Percentiles rank a stretch among this genome's conserved stretches.
Evolutionary conservation across 2,329 filamentous ascomycete genomes (phyloP).

Genomic region (Paecilomyces niveus): DNA sequence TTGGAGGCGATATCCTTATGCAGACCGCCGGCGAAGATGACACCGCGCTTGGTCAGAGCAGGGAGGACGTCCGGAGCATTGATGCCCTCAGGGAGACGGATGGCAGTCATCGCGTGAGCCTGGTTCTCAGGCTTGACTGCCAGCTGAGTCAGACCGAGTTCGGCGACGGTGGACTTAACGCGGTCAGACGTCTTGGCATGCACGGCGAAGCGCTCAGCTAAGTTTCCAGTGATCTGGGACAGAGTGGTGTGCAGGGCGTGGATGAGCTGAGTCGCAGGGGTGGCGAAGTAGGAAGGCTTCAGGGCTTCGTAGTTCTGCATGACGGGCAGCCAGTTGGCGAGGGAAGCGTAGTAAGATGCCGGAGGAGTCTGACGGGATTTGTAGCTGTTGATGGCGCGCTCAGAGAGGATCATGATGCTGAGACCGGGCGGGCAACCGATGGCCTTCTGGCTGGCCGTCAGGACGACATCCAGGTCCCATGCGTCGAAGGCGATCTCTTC

Average conservation of each 20-base stretch:
- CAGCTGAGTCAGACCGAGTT: constrained; percentile 80
- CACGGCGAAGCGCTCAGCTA: constrained; percentile 73
- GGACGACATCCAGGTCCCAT: constrained; percentile 85
- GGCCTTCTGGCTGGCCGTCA: constrained; percentile 94
- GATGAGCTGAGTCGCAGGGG: constrained; percentile 87
- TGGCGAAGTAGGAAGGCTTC: constrained; percentile 97
- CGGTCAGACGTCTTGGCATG: constrained; percentile 75
- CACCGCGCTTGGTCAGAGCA: constrained; percentile 74
- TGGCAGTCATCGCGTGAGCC: constrained; percentile 95
- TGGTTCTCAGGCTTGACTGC: constrained; percentile 81
- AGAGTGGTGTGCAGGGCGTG: constrained; percentile 87
- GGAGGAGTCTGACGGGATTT: constrained; percentile 75
- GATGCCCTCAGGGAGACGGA: constrained; percentile 83
- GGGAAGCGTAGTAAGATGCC: constrained; percentile 85
- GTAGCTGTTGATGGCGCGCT: constrained; percentile 73
- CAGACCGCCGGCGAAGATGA: constrained; percentile 89
- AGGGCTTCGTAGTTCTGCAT: constrained; percentile 99
- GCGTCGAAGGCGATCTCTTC: constrained; percentile 96
- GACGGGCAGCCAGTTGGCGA: constrained; percentile 96
- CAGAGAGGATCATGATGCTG: constrained; percentile 90
- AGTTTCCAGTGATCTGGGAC: constrained; percentile 70
- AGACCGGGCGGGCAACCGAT: constrained; percentile 93
- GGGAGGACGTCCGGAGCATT: constrained; percentile 77
- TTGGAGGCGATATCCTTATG: constrained; percentile 92
- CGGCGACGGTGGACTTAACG: constrained; percentile 75